A percentile compares a stretch with the other conserved stretches of the same genome.
Conservation (phyloP, 2,329 filamentous ascomycete genomes). For the Exophiala sideris region DNA sequence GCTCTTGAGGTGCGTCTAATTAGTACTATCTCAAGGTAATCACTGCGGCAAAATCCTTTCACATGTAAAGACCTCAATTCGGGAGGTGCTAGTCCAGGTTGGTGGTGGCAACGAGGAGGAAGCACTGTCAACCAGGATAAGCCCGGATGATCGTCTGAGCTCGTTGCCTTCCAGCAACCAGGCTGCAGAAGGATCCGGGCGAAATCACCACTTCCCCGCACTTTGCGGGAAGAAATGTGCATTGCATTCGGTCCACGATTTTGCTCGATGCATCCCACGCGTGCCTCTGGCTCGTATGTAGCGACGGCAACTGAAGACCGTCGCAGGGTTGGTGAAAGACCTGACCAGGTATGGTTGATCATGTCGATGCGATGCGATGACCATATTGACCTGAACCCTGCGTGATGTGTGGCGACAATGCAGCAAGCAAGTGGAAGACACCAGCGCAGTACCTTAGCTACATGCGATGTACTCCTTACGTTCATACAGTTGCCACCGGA, state of each 20-base stretch:
- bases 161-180: not conserved
- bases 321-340: not conserved
- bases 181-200: not conserved
- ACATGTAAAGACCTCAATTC: no score
- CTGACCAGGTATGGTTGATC: not conserved
- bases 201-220: not conserved
- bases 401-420: no score
- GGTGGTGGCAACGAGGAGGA: no score
- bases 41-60: no score
- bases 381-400: no score
- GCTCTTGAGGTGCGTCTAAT: not conserved
- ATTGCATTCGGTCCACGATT: not conserved
- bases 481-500: constrained; percentile 4
- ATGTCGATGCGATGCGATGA: no score
- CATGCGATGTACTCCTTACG: no score
- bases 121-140: not conserved
- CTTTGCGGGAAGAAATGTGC: not conserved
- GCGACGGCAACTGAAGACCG: not conserved
- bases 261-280: not conserved
- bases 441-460: no score
- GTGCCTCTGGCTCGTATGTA: not conserved
- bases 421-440: no score
- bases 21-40: not conserved
- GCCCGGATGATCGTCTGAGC: not conserved
- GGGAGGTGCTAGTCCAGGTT: no score